Evolutionary conservation across 2,329 filamentous ascomycete genomes (phyloP).

Genomic region (Magnaporthiopsis incrustans): DNA sequence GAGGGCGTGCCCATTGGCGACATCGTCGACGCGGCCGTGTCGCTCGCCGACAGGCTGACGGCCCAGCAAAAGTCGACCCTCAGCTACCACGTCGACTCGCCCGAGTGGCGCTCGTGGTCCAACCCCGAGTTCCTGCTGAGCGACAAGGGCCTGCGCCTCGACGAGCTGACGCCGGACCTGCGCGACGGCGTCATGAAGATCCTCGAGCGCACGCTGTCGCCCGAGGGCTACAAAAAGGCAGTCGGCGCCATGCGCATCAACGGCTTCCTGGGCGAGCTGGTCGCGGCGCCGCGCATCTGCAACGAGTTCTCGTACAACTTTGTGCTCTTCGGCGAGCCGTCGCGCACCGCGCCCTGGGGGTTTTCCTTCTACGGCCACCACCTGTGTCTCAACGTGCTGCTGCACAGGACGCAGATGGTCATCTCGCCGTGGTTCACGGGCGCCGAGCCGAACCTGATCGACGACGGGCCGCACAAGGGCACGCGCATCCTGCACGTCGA

Average conservation of each 20-base stretch:
- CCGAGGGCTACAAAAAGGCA: slow-evolving; percentile 65
- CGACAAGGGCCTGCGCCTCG: slow-evolving; percentile 61
- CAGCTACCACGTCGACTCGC: slow-evolving; percentile 57
- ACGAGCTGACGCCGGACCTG: slow-evolving; percentile 40
- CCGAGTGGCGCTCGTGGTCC: slow-evolving; percentile 62
- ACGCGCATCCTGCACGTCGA: slow-evolving; percentile 59
- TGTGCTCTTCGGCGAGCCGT: slow-evolving; percentile 58
- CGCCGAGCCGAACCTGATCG: slow-evolving; percentile 70
- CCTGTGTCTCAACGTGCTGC: slow-evolving; percentile 63
- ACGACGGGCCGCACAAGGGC: slow-evolving; percentile 52
- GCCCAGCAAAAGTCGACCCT: slow-evolving; percentile 38
- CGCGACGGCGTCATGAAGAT: slow-evolving; percentile 45
- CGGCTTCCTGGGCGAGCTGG: slow-evolving; percentile 63
- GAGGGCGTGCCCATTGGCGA: slow-evolving; percentile 51
- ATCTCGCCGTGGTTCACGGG: slow-evolving; percentile 71
- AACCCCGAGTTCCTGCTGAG: slow-evolving; percentile 68
- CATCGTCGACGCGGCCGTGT: slow-evolving; percentile 45
- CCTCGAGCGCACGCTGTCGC: slow-evolving; percentile 51
- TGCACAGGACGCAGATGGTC: slow-evolving; percentile 57
- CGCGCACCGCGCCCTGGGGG: slow-evolving; percentile 54
- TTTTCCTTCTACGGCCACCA: slow-evolving; percentile 74
- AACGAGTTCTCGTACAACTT: slow-evolving; percentile 75
- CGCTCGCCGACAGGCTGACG: slow-evolving; percentile 36
- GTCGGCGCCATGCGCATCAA: slow-evolving; percentile 65
- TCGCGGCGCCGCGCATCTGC: slow-evolving; percentile 53